These are phyloP conservation scores for Aurantiochytrium sp. DNA, from an alignment of 108 stramenopile species.

Conservation along the genomic window DNA sequence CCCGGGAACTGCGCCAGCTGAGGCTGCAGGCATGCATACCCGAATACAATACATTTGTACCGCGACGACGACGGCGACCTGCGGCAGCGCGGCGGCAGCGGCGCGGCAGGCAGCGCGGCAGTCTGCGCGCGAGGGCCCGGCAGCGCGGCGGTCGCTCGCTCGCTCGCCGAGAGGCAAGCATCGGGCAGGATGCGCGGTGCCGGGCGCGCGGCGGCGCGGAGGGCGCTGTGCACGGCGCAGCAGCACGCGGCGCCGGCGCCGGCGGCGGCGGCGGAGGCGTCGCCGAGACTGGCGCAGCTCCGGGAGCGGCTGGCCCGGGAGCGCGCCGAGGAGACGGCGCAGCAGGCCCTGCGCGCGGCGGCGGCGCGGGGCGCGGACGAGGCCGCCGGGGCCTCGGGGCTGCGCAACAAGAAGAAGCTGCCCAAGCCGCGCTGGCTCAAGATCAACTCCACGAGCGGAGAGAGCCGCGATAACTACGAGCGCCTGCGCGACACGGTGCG, in stretches of 20 bases:
- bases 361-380: neutral
- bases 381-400: neutral
- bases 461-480: slow-evolving; percentile 37
- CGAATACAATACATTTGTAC: too few relatives aligned
- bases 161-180: too few relatives aligned
- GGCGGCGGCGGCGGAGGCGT: neutral
- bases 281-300: neutral
- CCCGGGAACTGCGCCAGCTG: too few relatives aligned
- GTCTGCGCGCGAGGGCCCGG: too few relatives aligned
- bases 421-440: slow-evolving; percentile 27
- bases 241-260: neutral
- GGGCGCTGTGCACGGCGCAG: too few relatives aligned
- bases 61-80: too few relatives aligned
- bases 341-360: neutral
- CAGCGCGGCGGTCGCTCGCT: too few relatives aligned
- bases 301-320: neutral
- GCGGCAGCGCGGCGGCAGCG: too few relatives aligned
- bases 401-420: slow-evolving; percentile 26
- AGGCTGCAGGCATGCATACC: too few relatives aligned
- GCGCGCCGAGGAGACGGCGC: neutral
- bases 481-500: slow-evolving; percentile 46
- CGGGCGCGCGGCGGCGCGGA: too few relatives aligned
- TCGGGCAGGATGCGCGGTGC: too few relatives aligned
- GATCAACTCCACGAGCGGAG: slow-evolving; percentile 25
- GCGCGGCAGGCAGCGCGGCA: too few relatives aligned